Evolutionary conservation across 257 asterid species (phyloP).

Genomic region (Penstemon davidsonii): DNA sequence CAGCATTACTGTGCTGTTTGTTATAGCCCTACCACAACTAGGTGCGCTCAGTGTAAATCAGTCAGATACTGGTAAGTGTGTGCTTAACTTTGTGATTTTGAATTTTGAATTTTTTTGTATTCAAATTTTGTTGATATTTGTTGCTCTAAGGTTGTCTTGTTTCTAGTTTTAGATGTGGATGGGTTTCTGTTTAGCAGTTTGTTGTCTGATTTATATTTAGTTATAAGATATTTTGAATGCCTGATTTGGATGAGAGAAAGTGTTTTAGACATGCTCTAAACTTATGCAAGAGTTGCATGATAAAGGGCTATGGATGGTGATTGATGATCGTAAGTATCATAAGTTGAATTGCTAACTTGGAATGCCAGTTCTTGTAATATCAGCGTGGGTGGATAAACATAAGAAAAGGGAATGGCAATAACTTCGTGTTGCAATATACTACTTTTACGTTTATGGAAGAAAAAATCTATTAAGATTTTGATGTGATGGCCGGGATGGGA

Average conservation of each 20-base stretch:
- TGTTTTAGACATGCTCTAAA: not conserved
- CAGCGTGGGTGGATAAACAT: not conserved
- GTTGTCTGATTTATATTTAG: conserved; percentile 3
- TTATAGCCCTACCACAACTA: conserved; percentile 48
- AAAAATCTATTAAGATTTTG: conserved; percentile 1
- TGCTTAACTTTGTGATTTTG: not conserved
- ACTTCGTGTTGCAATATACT: too few species aligned
- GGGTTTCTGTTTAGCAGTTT: conserved; percentile 6
- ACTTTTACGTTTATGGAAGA: not conserved
- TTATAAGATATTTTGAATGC: not conserved
- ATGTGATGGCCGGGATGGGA: not conserved
- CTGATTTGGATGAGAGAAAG: conserved; percentile 7
- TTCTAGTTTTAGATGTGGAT: not conserved
- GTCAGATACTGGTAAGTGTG: conserved; percentile 57
- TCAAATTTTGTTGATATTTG: not conserved
- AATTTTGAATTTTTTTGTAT: not conserved
- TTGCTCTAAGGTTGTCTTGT: not conserved
- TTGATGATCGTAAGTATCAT: conserved; percentile 21
- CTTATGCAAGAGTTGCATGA: conserved; percentile 5
- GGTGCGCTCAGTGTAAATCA: conserved; percentile 61
- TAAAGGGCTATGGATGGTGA: conserved; percentile 14
- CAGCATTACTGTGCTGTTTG: conserved; percentile 50
- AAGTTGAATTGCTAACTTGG: not conserved
- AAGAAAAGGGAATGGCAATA: not conserved
- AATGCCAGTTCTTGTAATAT: not conserved